phyloP scores from a whole-genome alignment of 768 basidiomycete genomes.

The Kwoniella botswanensis region DNA sequence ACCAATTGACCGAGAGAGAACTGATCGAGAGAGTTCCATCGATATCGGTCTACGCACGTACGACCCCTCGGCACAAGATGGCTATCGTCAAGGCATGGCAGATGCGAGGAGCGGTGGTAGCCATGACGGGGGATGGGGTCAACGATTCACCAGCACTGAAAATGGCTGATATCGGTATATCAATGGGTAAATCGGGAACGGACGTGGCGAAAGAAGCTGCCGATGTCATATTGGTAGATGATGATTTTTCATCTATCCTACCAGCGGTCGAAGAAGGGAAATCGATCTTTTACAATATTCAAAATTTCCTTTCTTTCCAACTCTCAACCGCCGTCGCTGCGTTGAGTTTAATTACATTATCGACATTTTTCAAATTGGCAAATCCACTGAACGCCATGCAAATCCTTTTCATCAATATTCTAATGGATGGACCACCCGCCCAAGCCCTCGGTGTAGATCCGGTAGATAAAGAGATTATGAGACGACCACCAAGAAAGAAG shows the following conservation, averaged over 20 bases:
- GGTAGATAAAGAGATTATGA: constrained; percentile 91
- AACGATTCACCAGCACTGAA: constrained; percentile 97
- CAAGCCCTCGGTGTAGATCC: constrained; percentile 97
- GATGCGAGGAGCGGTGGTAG: constrained; percentile 83
- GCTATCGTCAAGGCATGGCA: constrained; percentile 94
- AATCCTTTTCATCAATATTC: constrained; percentile 97
- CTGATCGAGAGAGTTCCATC: constrained; percentile 78
- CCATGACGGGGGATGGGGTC: constrained; percentile 98
- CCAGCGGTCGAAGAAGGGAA: constrained; percentile 95
- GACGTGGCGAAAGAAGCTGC: constrained; percentile 99
- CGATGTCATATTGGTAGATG: constrained; percentile 94
- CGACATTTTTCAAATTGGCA: constrained; percentile 83
- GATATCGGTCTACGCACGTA: constrained; percentile 89
- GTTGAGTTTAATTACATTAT: constrained; percentile 89
- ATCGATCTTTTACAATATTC: constrained; percentile 98
- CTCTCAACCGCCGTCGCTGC: constrained; percentile 97
- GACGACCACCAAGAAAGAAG: constrained; percentile 87
- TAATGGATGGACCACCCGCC: constrained; percentile 98
- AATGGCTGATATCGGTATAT: constrained; percentile 96
- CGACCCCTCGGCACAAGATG: constrained; percentile 97
- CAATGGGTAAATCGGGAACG: constrained; percentile 98
- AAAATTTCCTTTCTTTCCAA: constrained; percentile 96
- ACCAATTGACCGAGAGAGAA: constrained; percentile 79
- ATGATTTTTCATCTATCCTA: constrained; percentile 93
- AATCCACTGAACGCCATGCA: constrained; percentile 98